Evolutionary conservation across 140 eudicot species (phyloP).

Genomic region (Bidens hawaiensis): DNA sequence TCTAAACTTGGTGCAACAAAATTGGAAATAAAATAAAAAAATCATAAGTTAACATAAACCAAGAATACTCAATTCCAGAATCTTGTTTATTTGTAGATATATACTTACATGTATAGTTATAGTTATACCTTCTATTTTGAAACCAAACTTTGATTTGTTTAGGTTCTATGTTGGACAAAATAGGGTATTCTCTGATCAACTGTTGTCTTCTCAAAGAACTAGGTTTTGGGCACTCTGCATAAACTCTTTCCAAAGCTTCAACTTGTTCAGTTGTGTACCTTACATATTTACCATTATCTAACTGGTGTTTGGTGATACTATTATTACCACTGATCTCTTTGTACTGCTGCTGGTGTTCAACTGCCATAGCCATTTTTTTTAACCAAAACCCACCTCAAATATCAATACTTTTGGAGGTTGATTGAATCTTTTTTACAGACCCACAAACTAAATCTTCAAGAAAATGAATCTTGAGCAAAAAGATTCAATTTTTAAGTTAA

Average conservation of each 20-base stretch:
- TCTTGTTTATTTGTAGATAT: neutral
- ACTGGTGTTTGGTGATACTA: conserved; percentile 40
- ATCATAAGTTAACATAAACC: neutral
- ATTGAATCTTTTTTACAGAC: too few relatives aligned
- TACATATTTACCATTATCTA: conserved; percentile 83
- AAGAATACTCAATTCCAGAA: neutral
- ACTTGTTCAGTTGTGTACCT: conserved; percentile 92
- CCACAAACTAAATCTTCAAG: neutral
- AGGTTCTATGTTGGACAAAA: conserved; percentile 90
- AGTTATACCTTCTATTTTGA: conserved; percentile 77
- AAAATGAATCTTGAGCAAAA: too few relatives aligned
- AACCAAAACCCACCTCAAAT: conserved; percentile 5
- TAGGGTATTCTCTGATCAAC: conserved; percentile 88
- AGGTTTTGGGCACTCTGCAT: conserved; percentile 95
- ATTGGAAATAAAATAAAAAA: neutral
- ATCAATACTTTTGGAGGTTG: neutral
- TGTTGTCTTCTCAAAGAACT: conserved; percentile 90
- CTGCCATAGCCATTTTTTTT: conserved; percentile 67
- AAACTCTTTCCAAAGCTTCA: conserved; percentile 91
- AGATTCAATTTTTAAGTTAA: too few relatives aligned
- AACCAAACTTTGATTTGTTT: conserved; percentile 99
- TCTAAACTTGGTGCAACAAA: neutral
- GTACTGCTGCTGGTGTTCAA: conserved; percentile 39
- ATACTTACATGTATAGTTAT: too few relatives aligned
- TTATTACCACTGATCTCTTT: conserved; percentile 58